Evolutionary conservation across 805 yeast genomes (phyloP).

Genomic region (Priceomyces melissophilus): DNA sequence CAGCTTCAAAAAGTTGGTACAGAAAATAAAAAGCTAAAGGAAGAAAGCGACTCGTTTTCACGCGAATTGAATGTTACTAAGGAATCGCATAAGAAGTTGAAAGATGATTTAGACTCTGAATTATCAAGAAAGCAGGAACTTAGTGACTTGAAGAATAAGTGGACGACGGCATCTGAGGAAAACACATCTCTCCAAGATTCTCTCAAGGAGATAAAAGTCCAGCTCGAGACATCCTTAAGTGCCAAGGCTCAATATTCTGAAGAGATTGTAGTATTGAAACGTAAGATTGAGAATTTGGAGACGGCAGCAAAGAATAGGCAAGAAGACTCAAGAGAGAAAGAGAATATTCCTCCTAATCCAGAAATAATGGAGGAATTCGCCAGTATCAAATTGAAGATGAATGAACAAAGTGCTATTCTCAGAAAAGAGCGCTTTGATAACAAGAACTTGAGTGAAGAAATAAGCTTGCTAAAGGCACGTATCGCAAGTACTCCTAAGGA

Average conservation of each 20-base stretch:
- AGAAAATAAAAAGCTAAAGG: conserved; percentile 1
- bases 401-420: conserved; percentile 48
- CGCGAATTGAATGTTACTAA: conserved; percentile 1
- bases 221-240: conserved; percentile 16
- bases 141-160: conserved; percentile 4
- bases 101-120: conserved; percentile 6
- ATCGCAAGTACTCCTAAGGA: conserved; percentile 57
- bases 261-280: conserved; percentile 22
- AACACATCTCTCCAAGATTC: conserved; percentile 8
- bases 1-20: conserved; percentile 15
- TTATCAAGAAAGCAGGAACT: background rate
- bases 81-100: conserved; percentile 1
- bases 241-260: conserved; percentile 26
- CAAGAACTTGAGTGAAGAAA: conserved; percentile 50
- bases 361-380: conserved; percentile 43
- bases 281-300: conserved; percentile 20
- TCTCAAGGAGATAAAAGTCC: conserved; percentile 19
- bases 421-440: conserved; percentile 46
- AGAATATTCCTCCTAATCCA: conserved; percentile 35
- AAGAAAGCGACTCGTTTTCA: background rate
- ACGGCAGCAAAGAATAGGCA: conserved; percentile 12
- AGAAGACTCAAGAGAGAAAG: conserved; percentile 21
- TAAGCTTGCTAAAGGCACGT: conserved; percentile 58
- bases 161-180: conserved; percentile 9
- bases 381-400: conserved; percentile 46